phyloP scores from a whole-genome alignment of 805 yeast species.

The Candida broadrunensis region DNA sequence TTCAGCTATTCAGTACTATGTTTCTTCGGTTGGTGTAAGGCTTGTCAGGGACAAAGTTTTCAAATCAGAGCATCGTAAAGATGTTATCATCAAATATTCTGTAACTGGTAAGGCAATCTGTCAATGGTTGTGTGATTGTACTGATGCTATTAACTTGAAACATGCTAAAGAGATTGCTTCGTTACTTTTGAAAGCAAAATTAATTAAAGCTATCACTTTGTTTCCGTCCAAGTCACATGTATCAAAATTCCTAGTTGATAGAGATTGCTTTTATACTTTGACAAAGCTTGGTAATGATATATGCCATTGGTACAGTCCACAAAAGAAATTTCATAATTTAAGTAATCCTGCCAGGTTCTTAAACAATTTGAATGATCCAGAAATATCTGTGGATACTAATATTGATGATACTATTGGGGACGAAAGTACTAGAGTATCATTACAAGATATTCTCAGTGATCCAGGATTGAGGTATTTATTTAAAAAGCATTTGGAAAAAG shows the following conservation, averaged over 20 bases:
- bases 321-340: neutral
- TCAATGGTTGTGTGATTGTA: slow-evolving; percentile 91
- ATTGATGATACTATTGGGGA: neutral
- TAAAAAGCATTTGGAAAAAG: slow-evolving; percentile 59
- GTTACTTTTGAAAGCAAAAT: slow-evolving; percentile 43
- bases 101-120: slow-evolving; percentile 73
- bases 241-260: slow-evolving; percentile 24
- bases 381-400: neutral
- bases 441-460: slow-evolving; percentile 54
- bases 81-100: slow-evolving; percentile 37
- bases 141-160: slow-evolving; percentile 55
- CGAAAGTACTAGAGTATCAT: slow-evolving; percentile 2
- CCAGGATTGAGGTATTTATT: slow-evolving; percentile 75
- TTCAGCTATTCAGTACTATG: slow-evolving; percentile 75
- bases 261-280: slow-evolving; percentile 41
- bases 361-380: neutral
- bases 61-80: slow-evolving; percentile 13
- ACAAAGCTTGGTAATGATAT: slow-evolving; percentile 38
- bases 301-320: slow-evolving; percentile 18
- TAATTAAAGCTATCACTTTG: slow-evolving; percentile 44
- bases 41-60: slow-evolving; percentile 45
- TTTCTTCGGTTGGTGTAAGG: slow-evolving; percentile 62
- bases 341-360: neutral
- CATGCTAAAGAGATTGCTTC: slow-evolving; percentile 56
- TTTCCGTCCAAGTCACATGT: slow-evolving; percentile 29